Base-by-base conservation (phyloP, 129 eudicot genomes). In the Centaurea solstitialis region DNA sequence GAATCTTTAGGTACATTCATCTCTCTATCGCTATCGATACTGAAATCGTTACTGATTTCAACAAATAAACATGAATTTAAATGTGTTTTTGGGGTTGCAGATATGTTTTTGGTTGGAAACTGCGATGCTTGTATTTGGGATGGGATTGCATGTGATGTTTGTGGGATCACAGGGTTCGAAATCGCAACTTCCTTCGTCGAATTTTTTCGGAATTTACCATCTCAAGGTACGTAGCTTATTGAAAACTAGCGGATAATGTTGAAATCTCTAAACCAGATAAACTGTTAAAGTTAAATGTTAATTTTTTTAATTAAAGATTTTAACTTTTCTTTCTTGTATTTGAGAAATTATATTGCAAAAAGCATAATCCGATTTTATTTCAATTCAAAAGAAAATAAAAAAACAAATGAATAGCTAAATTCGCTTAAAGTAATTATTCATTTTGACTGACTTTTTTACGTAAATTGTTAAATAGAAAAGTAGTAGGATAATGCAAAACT, bases 81-180 rank as follows among this genome's bases (percentile, higher is more conserved):
- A 38, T 8, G 6, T 22, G 68, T 64, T 64, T 64, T 21, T 21
- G 18, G 62, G 35, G 76, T 40, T 81, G 79, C 91, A 91, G 97
- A 92, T 80, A 87, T 92, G 97, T 92, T 88, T 85, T 78, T 92
- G 70, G 84, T 92, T 24, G 97, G 94, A 81, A 81, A 88, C 94
- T 7, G 93, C 94, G 21, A 85, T 90, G 97, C 90, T 92, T 39
- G 83, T 85, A 1, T 90, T 90, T 50, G 97, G 93, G 10, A 83
- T 84, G 86, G 89, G 93, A 21, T 71, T 92, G 82, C 81, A 92
- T 76, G 90, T 76, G 8, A 88, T 88, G 91, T 92, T 92, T 50
- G 85, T 90, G 21, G 88, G 87, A 77, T 70, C 90, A 24, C 79
- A 53, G 53, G 75, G 73, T 18, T 43, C 72, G 0, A 68, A 80